phyloP scores from a whole-genome alignment of 2,329 filamentous ascomycete species.

The Colletotrichum zoysiae region DNA sequence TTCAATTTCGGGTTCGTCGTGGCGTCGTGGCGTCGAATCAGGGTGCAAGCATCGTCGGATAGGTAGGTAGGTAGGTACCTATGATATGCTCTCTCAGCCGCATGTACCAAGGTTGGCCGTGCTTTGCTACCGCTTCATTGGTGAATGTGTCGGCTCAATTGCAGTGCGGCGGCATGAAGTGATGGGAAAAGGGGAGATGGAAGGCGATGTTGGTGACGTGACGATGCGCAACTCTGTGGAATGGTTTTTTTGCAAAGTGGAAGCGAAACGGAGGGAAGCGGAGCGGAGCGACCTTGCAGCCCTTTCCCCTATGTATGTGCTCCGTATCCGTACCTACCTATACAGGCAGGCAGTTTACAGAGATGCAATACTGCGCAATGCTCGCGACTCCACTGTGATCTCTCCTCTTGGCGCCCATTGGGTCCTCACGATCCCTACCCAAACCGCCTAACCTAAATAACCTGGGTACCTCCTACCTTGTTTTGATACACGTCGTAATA shows the following conservation, averaged over 20 bases:
- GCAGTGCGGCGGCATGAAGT: background rate
- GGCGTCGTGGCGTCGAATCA: conserved; percentile 27
- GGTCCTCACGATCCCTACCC: background rate
- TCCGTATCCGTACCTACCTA: no score
- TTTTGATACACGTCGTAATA: no score
- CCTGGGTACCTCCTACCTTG: no score
- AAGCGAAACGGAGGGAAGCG: background rate
- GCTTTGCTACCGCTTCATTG: background rate
- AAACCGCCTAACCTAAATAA: no score
- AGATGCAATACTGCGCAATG: no score
- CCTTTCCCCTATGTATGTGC: conserved; percentile 1
- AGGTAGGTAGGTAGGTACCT: no score
- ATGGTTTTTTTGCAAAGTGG: background rate
- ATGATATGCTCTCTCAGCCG: conserved; percentile 21
- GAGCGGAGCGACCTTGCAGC: background rate
- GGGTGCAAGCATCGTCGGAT: background rate
- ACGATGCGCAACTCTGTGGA: background rate
- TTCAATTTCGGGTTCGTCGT: conserved; percentile 16
- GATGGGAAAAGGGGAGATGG: background rate
- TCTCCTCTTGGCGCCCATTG: background rate
- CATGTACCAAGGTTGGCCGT: conserved; percentile 19
- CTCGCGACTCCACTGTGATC: conserved; percentile 10
- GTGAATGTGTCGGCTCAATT: background rate
- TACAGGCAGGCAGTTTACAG: no score
- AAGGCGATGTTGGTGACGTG: background rate